Evolutionary conservation across 225 moss, liverwort and hornwort species (phyloP).

Genomic region (Pseudoscleropodium purum): DNA sequence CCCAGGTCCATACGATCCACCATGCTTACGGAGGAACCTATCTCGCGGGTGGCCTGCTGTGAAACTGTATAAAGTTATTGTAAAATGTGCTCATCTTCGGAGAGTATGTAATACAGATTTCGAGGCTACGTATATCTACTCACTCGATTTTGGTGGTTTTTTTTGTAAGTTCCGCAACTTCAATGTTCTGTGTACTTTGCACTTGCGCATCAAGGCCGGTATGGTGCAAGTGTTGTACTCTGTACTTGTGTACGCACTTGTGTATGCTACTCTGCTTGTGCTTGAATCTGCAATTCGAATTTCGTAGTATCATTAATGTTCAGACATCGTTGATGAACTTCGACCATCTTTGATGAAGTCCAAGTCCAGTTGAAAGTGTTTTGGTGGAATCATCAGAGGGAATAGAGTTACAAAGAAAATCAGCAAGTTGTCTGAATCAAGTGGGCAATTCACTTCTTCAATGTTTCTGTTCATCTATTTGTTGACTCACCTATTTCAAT

Average conservation of each 20-base stretch:
- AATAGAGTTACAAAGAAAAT: background rate
- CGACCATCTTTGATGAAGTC: background rate
- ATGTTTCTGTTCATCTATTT: background rate
- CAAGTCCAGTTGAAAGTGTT: background rate
- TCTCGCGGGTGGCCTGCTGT: no score
- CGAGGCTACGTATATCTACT: background rate
- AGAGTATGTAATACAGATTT: background rate
- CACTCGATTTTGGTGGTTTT: background rate
- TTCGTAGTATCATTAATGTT: background rate
- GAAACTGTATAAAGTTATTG: no score
- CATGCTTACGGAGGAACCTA: no score
- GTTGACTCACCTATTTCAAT: background rate
- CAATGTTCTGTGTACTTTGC: background rate
- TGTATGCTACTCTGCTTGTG: background rate
- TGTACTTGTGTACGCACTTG: background rate
- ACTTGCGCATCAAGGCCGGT: background rate
- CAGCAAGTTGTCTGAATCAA: background rate
- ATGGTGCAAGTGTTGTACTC: background rate
- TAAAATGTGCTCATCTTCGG: background rate
- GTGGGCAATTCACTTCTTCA: background rate
- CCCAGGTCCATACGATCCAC: no score
- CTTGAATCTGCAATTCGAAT: background rate
- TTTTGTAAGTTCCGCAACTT: background rate
- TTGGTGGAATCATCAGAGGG: background rate
- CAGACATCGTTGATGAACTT: background rate